A percentile compares a stretch with the other conserved stretches of the same genome.
Conservation (phyloP, 2,329 filamentous ascomycete species). For the Scedosporium minutisporum region DNA sequence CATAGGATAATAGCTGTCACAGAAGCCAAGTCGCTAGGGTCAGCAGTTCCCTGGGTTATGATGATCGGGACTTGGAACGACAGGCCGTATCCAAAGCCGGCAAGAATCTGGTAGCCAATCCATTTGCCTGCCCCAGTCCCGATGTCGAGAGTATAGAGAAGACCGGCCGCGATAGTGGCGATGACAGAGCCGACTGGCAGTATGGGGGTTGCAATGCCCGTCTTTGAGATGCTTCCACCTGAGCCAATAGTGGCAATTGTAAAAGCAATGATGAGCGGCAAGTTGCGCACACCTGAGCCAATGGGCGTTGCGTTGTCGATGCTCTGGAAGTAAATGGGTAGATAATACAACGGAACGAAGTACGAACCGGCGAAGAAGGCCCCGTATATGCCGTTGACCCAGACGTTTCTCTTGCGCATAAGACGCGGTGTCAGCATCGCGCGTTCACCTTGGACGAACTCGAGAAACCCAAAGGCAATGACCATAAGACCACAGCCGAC, state of each 20-base stretch:
- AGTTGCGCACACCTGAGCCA: constrained; percentile 31
- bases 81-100: constrained; percentile 35
- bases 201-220: constrained; percentile 32
- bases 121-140: constrained; percentile 30
- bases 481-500: constrained; percentile 27
- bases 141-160: constrained; percentile 31
- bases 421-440: constrained; percentile 32
- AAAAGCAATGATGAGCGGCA: constrained; percentile 34
- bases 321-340: constrained; percentile 37
- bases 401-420: constrained; percentile 27
- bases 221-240: constrained; percentile 27
- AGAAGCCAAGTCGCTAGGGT: constrained; percentile 32
- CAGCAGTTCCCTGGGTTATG: constrained; percentile 31
- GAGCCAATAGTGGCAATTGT: constrained; percentile 29
- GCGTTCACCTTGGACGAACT: constrained; percentile 34
- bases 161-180: constrained; percentile 31
- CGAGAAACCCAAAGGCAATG: constrained; percentile 23
- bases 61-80: constrained; percentile 42
- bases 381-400: constrained; percentile 25
- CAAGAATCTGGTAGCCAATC: constrained; percentile 44
- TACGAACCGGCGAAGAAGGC: constrained; percentile 34
- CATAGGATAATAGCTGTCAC: constrained; percentile 37
- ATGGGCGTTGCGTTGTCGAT: constrained; percentile 30
- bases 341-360: constrained; percentile 35
- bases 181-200: constrained; percentile 35